Evolutionary conservation across 1,139 yeast genomes (phyloP).

Genomic region (Nadsonia starkeyi-henricii): DNA sequence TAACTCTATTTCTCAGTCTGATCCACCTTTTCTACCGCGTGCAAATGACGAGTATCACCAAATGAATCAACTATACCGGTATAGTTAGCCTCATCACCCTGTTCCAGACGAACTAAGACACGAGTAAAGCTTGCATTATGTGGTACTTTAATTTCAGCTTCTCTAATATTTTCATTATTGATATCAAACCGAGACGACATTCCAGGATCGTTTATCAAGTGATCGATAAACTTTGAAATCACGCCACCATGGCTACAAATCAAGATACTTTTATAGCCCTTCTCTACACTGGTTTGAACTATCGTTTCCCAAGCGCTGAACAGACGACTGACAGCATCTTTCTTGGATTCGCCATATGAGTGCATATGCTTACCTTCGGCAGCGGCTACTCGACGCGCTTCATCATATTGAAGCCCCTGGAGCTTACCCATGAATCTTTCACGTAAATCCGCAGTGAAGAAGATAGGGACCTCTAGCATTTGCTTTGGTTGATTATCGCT

Average conservation of each 20-base stretch:
- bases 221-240: conserved; percentile 41
- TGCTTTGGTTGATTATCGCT: not conserved
- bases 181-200: conserved; percentile 2
- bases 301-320: conserved; percentile 34
- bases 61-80: not conserved
- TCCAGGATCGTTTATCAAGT: conserved; percentile 25
- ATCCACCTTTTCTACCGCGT: not conserved
- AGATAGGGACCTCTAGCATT: conserved; percentile 8
- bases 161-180: not conserved
- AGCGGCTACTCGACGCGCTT: conserved; percentile 47
- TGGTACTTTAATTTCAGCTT: not conserved
- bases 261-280: conserved; percentile 35
- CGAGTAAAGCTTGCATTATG: not conserved
- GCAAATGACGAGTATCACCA: not conserved
- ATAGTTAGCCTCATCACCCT: conserved; percentile 7
- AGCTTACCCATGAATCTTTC: conserved; percentile 73
- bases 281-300: conserved; percentile 26
- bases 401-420: conserved; percentile 59
- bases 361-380: conserved; percentile 32
- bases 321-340: conserved; percentile 37
- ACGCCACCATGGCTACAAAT: conserved; percentile 84
- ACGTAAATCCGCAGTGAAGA: conserved; percentile 34
- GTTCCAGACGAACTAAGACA: conserved; percentile 5
- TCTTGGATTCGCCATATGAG: conserved; percentile 42
- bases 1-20: not conserved